Conservation (phyloP, 176 grass and related monocot genomes). For the Tuctoria greenei region DNA sequence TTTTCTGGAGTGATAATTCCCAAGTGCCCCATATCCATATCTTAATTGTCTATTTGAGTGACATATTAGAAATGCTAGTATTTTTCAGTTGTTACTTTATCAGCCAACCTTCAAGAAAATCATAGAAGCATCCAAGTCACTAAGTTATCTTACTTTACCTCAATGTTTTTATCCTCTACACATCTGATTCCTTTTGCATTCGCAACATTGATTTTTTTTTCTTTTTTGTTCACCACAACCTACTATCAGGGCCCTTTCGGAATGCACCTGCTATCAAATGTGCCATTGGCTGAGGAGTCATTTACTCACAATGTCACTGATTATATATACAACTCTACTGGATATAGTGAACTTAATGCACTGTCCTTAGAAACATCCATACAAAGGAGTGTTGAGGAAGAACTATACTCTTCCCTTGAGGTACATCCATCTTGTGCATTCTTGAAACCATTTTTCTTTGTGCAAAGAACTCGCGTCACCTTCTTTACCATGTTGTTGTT, state of each 20-base stretch:
- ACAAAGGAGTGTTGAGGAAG: slow-evolving; percentile 80
- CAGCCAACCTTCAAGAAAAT: slow-evolving; percentile 6
- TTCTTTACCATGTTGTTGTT: slow-evolving; percentile 11
- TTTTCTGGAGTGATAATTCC: not conserved
- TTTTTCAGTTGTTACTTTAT: slow-evolving; percentile 4
- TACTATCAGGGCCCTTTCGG: slow-evolving; percentile 74
- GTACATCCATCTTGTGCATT: slow-evolving; percentile 45
- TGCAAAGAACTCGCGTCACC: slow-evolving; percentile 2
- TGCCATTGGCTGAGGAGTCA: slow-evolving; percentile 47
- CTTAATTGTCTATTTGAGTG: slow-evolving; percentile 4
- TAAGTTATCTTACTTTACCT: slow-evolving; percentile 13
- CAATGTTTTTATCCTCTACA: not conserved
- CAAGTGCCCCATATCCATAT: not conserved
- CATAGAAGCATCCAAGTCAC: not conserved
- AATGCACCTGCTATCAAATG: slow-evolving; percentile 65
- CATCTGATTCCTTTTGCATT: slow-evolving; percentile 17
- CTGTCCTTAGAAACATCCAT: slow-evolving; percentile 88
- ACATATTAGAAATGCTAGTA: slow-evolving; percentile 7
- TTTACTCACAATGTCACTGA: slow-evolving; percentile 49
- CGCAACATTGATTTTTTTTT: not conserved
- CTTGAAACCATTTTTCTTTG: slow-evolving; percentile 7
- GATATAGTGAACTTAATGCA: slow-evolving; percentile 59
- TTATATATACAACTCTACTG: slow-evolving; percentile 67
- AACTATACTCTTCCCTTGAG: slow-evolving; percentile 86
- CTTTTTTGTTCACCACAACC: slow-evolving; percentile 20